Percentiles rank a stretch among this genome's conserved stretches.
Conservation (phyloP, 1,284 basidiomycete species). For the Wallemia mellicola region DNA sequence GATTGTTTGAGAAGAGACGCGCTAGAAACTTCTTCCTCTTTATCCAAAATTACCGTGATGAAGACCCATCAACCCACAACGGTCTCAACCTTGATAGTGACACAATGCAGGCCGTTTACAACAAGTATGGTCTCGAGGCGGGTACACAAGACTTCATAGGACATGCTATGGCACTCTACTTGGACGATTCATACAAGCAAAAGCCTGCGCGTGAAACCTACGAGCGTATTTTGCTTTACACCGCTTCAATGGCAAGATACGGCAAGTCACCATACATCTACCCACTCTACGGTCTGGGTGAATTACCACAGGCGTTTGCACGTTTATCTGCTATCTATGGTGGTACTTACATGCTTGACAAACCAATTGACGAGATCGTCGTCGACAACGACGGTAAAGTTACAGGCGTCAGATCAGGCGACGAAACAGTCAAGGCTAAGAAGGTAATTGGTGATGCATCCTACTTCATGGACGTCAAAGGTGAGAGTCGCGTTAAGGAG, state of each 20-base stretch:
- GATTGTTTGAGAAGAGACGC: conserved; percentile 87
- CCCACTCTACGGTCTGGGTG: conserved; percentile 92
- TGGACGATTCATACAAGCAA: conserved; percentile 79
- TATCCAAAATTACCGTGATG: conserved; percentile 78
- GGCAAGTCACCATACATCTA: conserved; percentile 99
- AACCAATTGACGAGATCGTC: conserved; percentile 70
- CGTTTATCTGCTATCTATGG: conserved; percentile 96
- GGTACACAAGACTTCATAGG: conserved; percentile 98
- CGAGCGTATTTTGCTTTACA: conserved; percentile 89
- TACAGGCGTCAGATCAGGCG: conserved; percentile 60
- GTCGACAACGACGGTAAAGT: conserved; percentile 65
- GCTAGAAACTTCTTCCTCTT: conserved; percentile 99
- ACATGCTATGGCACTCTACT: conserved; percentile 94
- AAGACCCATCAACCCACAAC: conserved; percentile 81
- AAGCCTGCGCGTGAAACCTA: conserved; percentile 71
- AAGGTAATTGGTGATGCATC: conserved; percentile 94
- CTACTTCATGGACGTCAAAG: conserved; percentile 49
- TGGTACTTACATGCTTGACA: conserved; percentile 99
- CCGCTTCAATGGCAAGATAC: conserved; percentile 93
- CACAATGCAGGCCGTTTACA: conserved; percentile 74
- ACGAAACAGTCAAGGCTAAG: conserved; percentile 87
- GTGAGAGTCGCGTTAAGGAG: conserved; percentile 63
- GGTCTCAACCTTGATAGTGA: conserved; percentile 67
- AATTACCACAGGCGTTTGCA: conserved; percentile 94
- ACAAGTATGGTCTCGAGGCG: conserved; percentile 86